Evolutionary conservation across 352 stramenopile genomes (phyloP).

Genomic region (Albugo candida): DNA sequence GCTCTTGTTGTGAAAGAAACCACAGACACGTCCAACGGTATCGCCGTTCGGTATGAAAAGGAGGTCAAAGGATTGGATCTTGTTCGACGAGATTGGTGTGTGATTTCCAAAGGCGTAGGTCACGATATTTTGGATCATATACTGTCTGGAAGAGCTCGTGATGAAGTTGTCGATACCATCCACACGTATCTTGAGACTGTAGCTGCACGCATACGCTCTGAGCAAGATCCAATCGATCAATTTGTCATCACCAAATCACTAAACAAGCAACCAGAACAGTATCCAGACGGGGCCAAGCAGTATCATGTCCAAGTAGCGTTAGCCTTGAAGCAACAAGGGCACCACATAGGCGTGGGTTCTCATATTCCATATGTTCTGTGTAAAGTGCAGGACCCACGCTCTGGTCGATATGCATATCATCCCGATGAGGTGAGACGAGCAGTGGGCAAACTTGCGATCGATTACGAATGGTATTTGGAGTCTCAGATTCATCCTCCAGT

Average conservation of each 20-base stretch:
- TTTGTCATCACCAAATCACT: slow-evolving; percentile 99
- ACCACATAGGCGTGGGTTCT: slow-evolving; percentile 93
- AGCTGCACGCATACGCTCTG: slow-evolving; percentile 83
- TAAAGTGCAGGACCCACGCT: slow-evolving; percentile 61
- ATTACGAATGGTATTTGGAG: slow-evolving; percentile 95
- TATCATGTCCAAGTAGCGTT: slow-evolving; percentile 97
- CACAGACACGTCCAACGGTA: slow-evolving; percentile 17
- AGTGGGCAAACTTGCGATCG: slow-evolving; percentile 71
- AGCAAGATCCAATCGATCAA: slow-evolving; percentile 88
- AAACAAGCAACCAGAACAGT: slow-evolving; percentile 97
- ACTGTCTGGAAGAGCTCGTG: slow-evolving; percentile 84
- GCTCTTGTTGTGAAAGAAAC: slow-evolving; percentile 87
- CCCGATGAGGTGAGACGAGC: slow-evolving; percentile 67
- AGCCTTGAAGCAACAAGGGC: slow-evolving; percentile 86
- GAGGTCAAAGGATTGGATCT: slow-evolving; percentile 98
- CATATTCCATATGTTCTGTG: slow-evolving; percentile 98
- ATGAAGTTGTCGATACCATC: slow-evolving; percentile 93
- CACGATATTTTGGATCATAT: slow-evolving; percentile 95
- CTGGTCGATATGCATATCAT: slow-evolving; percentile 59
- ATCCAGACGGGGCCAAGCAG: slow-evolving; percentile 91
- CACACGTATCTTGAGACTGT: slow-evolving; percentile 89
- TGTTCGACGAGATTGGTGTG: slow-evolving; percentile 96
- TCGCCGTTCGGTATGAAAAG: slow-evolving; percentile 57
- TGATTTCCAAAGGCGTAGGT: slow-evolving; percentile 94
- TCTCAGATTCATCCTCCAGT: slow-evolving; percentile 94